Percentiles rank a stretch among this genome's conserved stretches.
These are phyloP conservation scores for Hyaloscypha finlandica DNA, from an alignment of 495 filamentous ascomycete genomes.

Conservation along the genomic window DNA sequence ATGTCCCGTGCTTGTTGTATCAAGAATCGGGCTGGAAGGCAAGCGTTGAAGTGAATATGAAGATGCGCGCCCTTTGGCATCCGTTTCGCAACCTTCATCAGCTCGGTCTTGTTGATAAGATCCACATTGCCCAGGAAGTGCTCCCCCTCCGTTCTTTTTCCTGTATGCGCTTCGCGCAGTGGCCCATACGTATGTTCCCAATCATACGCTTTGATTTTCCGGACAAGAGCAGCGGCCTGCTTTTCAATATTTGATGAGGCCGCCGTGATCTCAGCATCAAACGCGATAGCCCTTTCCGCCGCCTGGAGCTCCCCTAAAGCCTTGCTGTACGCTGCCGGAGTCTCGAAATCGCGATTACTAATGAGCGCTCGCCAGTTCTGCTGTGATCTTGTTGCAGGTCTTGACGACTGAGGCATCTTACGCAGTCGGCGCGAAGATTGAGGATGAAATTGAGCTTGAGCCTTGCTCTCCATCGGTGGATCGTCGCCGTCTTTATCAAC, in stretches of 20 bases:
- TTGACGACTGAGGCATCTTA: conserved; percentile 25
- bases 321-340: conserved; percentile 18
- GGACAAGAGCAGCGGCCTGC: conserved; percentile 24
- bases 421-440: conserved; percentile 23
- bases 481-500: conserved; percentile 32
- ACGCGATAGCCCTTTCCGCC: conserved; percentile 23
- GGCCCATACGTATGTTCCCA: conserved; percentile 25
- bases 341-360: conserved; percentile 18
- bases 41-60: conserved; percentile 60
- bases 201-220: conserved; percentile 28
- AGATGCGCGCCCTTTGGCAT: conserved; percentile 59
- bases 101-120: conserved; percentile 45
- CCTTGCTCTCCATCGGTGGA: conserved; percentile 22
- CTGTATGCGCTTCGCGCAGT: conserved; percentile 12
- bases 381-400: conserved; percentile 18
- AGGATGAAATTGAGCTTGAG: conserved; percentile 18
- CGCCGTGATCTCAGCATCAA: conserved; percentile 26
- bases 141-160: conserved; percentile 35
- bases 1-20: conserved; percentile 51
- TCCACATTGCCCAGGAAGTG: conserved; percentile 51
- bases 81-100: conserved; percentile 42
- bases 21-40: conserved; percentile 48
- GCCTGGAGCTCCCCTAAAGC: conserved; percentile 21
- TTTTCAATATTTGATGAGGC: conserved; percentile 24
- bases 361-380: conserved; percentile 17